Evolutionary conservation across 2,329 filamentous ascomycete genomes (phyloP).

Genomic region (Aspergillus sp.): DNA sequence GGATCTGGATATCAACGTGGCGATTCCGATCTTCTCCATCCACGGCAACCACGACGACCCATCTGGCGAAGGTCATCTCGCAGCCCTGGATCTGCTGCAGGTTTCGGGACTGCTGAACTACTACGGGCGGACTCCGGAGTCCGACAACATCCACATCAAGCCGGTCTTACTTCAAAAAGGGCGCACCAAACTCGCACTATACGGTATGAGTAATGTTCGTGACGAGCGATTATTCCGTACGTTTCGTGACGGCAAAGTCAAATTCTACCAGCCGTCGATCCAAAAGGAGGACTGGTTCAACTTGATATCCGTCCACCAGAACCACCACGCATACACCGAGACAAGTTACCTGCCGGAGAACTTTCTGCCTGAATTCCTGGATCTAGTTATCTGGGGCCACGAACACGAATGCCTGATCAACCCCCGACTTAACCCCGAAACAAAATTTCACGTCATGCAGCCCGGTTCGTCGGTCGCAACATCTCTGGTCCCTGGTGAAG

Average conservation of each 20-base stretch:
- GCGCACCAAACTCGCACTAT: slow-evolving; percentile 85
- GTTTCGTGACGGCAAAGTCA: slow-evolving; percentile 89
- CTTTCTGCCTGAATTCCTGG: slow-evolving; percentile 85
- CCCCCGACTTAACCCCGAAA: slow-evolving; percentile 78
- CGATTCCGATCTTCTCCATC: slow-evolving; percentile 96
- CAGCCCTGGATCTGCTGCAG: slow-evolving; percentile 86
- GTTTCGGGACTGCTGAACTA: slow-evolving; percentile 93
- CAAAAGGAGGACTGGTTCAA: slow-evolving; percentile 95
- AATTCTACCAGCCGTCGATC: slow-evolving; percentile 80
- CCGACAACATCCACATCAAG: slow-evolving; percentile 90
- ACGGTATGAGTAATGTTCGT: slow-evolving; percentile 91
- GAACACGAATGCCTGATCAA: slow-evolving; percentile 96
- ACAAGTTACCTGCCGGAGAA: slow-evolving; percentile 94
- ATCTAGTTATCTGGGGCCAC: slow-evolving; percentile 94
- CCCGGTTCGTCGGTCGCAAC: slow-evolving; percentile 95
- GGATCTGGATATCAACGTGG: slow-evolving; percentile 93
- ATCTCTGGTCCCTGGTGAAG: slow-evolving; percentile 84
- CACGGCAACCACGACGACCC: slow-evolving; percentile 98
- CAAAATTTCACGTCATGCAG: slow-evolving; percentile 93
- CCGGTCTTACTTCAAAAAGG: slow-evolving; percentile 93
- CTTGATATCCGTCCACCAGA: slow-evolving; percentile 90
- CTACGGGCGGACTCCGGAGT: slow-evolving; percentile 86
- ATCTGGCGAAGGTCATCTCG: slow-evolving; percentile 90
- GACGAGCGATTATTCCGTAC: slow-evolving; percentile 94
- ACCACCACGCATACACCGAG: slow-evolving; percentile 86